phyloP scores from a whole-genome alignment of 2,329 filamentous ascomycete genomes.

The Periconia digitata region DNA sequence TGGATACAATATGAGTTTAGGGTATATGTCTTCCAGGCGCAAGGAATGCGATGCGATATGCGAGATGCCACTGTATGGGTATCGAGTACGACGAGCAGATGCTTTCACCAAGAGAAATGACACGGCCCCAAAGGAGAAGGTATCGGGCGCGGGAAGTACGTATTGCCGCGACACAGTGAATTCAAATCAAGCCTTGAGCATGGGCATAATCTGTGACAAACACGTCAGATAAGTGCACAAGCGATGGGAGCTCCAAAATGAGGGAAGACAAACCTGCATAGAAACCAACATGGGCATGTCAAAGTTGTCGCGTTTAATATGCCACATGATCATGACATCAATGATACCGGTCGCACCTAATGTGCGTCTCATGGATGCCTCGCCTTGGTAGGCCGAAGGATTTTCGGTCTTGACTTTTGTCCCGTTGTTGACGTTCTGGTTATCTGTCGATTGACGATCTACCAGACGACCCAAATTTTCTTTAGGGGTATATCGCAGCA shows the following conservation, averaged over 20 bases:
- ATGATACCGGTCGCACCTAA: constrained; percentile 85
- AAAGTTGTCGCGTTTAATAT: constrained; percentile 93
- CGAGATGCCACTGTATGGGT: too few relatives aligned
- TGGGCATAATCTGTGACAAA: constrained; percentile 29
- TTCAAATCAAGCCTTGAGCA: constrained; percentile 19
- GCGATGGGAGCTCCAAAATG: neutral
- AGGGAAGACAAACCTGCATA: constrained; percentile 81
- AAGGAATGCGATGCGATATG: too few relatives aligned
- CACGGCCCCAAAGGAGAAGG: too few relatives aligned
- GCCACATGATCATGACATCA: constrained; percentile 95
- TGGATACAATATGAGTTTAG: too few relatives aligned
- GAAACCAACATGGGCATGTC: constrained; percentile 99
- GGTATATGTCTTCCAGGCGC: too few relatives aligned
- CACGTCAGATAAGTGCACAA: constrained; percentile 7
- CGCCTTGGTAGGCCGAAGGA: constrained; percentile 52
- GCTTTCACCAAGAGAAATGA: too few relatives aligned
- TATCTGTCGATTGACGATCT: constrained; percentile 16
- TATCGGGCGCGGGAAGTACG: too few relatives aligned
- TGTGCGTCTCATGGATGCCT: constrained; percentile 77
- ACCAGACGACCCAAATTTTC: constrained; percentile 36
- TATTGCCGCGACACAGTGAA: too few relatives aligned
- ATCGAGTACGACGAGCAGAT: too few relatives aligned
- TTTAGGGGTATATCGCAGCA: constrained; percentile 78
- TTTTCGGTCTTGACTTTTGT: constrained; percentile 33
- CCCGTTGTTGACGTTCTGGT: constrained; percentile 24